Base-by-base conservation (phyloP, 169 alveolate genomes). In the Eimeria brunetti region DNA sequence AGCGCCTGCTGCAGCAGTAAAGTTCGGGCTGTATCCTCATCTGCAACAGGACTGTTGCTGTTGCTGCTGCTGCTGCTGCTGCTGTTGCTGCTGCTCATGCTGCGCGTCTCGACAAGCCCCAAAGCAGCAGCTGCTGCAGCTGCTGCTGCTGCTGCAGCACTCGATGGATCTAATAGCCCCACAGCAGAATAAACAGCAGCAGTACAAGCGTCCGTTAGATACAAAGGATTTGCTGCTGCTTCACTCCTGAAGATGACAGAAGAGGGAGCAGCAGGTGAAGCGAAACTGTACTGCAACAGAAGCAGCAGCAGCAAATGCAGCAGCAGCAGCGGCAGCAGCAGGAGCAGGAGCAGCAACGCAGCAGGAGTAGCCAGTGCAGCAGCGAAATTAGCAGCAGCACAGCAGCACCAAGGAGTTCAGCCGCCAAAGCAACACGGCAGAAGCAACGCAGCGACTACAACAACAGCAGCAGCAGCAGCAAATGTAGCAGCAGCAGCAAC, bases 301-400 rank as follows among this genome's bases (percentile, higher is more conserved):
- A n/a, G n/a, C n/a, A n/a, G n/a, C n/a, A n/a, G n/a, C n/a, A n/a
- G n/a, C n/a, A n/a, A n/a, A n/a, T 16, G 78, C 41, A 67, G 36
- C 78, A n/a, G 41, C n/a, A 18, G 78, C 38, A 67, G 78, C 78
- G n/a, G 30, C 78, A 27, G 78, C 78, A 67, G 78, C 78, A 67
- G 38, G 36, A 24, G 78, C 78, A 8, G 78, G 12, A 8, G 78
- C 36, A n/a, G n/a, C 8, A 67, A 67, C 36, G 78, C 78, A 67
- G 78, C 78, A 67, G 78, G 41, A 67, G 78, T 36, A 67, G 78
- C 78, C 18, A 3, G 2, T 24, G 78, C 18, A 67, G 78, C 44
- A 67, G 30, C 78, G n/a, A 36, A 14, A 22, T 18, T 6, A 12
- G 3, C 1, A 67, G 14, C 18, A 67, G 78, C 36, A 67, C 8